These are phyloP conservation scores for Straminergon stramineum DNA, from an alignment of 225 moss, liverwort and hornwort genomes.

Conservation along the genomic window DNA sequence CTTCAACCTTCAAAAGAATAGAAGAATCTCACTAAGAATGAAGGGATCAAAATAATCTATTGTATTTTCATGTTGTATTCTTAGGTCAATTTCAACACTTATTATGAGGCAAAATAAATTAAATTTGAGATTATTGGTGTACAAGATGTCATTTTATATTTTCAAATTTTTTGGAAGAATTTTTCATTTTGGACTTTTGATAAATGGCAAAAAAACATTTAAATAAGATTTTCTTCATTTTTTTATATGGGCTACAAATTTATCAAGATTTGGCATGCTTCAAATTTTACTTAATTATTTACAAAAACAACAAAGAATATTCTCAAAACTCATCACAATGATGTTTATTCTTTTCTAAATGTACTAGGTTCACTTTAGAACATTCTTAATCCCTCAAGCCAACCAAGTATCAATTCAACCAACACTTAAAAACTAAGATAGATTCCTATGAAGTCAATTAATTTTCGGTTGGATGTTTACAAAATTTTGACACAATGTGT, in stretches of 20 bases:
- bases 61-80: not conserved
- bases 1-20: not conserved
- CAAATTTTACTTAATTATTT: not conserved
- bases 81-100: too few relatives aligned
- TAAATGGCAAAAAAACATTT: not conserved
- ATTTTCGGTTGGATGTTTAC: too few relatives aligned
- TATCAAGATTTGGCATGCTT: not conserved
- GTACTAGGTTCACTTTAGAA: fast-evolving
- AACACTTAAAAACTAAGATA: too few relatives aligned
- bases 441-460: too few relatives aligned
- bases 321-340: not conserved
- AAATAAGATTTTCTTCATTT: too few relatives aligned
- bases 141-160: not conserved
- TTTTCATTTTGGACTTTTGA: not conserved
- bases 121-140: not conserved
- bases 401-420: too few relatives aligned
- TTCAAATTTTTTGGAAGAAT: not conserved
- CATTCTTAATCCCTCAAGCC: not conserved
- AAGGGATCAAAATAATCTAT: not conserved
- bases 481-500: too few relatives aligned
- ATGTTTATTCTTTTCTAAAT: not conserved
- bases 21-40: not conserved
- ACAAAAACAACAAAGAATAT: not conserved
- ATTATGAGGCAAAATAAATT: not conserved
- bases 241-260: not conserved